Percentiles rank a stretch among this genome's conserved stretches.
These are phyloP conservation scores for Pistacia integerrima DNA, from an alignment of 345 rosid genomes.

Conservation along the genomic window DNA sequence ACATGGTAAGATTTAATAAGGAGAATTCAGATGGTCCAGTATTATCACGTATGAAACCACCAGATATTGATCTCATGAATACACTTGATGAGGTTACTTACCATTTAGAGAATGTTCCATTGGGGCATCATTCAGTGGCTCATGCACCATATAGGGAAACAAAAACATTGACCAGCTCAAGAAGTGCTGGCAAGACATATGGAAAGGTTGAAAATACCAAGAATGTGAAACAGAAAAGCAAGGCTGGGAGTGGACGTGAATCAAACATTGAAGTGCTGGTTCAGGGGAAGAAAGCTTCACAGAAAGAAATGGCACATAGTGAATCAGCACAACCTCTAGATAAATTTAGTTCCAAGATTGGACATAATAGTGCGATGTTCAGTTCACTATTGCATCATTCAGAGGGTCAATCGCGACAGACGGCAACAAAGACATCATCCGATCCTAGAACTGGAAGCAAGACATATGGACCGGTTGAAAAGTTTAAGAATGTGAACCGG, in stretches of 20 bases:
- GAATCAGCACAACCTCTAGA: too few relatives aligned
- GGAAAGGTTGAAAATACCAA: neutral
- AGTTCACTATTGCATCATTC: neutral
- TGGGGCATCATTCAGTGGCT: neutral
- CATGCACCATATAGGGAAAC: neutral
- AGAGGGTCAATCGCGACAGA: neutral
- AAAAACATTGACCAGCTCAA: neutral
- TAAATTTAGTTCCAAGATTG: too few relatives aligned
- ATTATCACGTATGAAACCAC: neutral
- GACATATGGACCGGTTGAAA: neutral
- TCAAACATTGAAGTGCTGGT: too few relatives aligned
- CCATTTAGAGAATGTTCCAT: slow-evolving; percentile 17
- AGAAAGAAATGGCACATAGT: neutral
- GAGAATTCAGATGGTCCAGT: neutral
- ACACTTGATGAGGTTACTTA: slow-evolving; percentile 15
- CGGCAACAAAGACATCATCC: neutral
- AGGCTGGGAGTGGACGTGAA: neutral
- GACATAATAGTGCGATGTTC: neutral
- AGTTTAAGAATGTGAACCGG: neutral
- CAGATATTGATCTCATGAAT: slow-evolving; percentile 9
- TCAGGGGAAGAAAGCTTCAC: neutral
- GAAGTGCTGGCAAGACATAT: neutral
- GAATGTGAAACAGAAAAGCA: neutral
- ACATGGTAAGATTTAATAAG: neutral
- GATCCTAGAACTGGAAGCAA: neutral